phyloP scores from a whole-genome alignment of 78 protist genomes.

The slime mould (Dictyostelium discoideum) region dicty_2.7 NC_007091.3:1244001-1244500 shows the following conservation, averaged over 20 bases:
- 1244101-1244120: constrained; percentile 15
- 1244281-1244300: constrained; percentile 18
- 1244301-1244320: constrained; percentile 47
- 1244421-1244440: constrained; percentile 5
- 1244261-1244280: constrained; percentile 54
- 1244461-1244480: not conserved
- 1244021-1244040: constrained; percentile 20
- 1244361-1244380: not conserved
- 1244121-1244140: constrained; percentile 30
- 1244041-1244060: constrained; percentile 5
- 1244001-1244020: constrained; percentile 38
- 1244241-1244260: constrained; percentile 73
- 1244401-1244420: not conserved
- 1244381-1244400: not conserved
- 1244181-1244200: constrained; percentile 22
- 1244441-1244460: constrained; percentile 22
- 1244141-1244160: not conserved
- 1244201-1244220: constrained; percentile 25
- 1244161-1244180: not conserved
- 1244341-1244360: constrained; percentile 27
- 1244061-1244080: not conserved
- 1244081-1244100: constrained; percentile 28
- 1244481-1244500: not conserved
- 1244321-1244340: constrained; percentile 30
- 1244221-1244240: constrained; percentile 31